Base-by-base conservation (phyloP, 768 basidiomycete species). In the Pleurotus cornucopiae region DNA sequence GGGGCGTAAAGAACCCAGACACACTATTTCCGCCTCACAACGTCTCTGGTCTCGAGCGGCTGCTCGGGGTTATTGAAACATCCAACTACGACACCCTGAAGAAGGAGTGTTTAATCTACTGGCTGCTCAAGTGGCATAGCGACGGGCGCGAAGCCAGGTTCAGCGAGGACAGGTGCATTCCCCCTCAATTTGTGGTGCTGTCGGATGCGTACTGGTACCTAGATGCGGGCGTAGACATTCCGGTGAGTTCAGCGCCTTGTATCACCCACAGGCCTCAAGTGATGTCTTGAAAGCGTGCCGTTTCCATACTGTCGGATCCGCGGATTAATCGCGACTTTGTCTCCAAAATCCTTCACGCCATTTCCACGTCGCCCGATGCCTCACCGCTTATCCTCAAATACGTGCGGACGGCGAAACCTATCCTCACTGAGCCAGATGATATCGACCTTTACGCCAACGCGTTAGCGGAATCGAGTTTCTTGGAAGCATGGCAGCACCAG, bases 141-240 rank as follows among this genome's bases (percentile, higher is more conserved):
- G 88, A 91, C 65, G 78, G 80, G 4, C 70, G 77, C 65, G 73
- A 88, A 76, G 64, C 76, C 59, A 62, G 68, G 58, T 74, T 89
- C 73, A 69, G 72, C 64, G 53, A 73, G 67, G 67, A 81, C 67
- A 71, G 78, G 25, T 82, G 79, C 62, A 85, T 94, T 58, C 84
- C 88, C 3, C 86, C 89, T 2, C 91, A 91, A 62, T 92, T 91
- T 63, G 75, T 79, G 5, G 72, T 78, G 3, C 77, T 93, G 46
- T 82, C 88, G n/a, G 86, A 90, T 71, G 91, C 91, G 64, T 93
- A 93, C 71, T 94, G 88, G 87, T 72, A 82, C 66, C 71, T 94
- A 57, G 91, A 94, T 69, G 77, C 82, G 2, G 88, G 87, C 9
- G 73, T 77, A n/a, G 73, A 84, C 44, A 66, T 88, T 49, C 67